Evolutionary conservation across 441 rosid species (phyloP), one percentile per base, ranked within the genome.

Genomic region (Eruca vesicaria): DNA sequence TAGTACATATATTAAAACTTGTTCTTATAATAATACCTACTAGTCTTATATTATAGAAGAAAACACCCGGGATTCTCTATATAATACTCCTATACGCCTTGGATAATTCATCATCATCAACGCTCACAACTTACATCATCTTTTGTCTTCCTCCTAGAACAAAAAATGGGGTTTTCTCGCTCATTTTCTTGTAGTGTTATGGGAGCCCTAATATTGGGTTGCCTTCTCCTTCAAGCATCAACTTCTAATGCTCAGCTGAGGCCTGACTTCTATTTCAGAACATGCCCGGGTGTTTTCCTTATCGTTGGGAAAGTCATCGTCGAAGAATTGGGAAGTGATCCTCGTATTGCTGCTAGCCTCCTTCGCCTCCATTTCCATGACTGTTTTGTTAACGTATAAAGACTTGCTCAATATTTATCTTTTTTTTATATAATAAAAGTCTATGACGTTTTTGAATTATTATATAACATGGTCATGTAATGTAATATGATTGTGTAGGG

Each of bases 281-380:
- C 85, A 0, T 88, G 96, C 69, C 92, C 90, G 0, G 10, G 41
- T 19, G 86, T 71, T 35, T 63, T 60, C 4, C 32, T 41, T 56
- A 85, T 87, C 60, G 76, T 87, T 16, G 76, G 80, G 0, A 59
- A 21, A 4, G 73, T 82, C 55, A 66, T 88, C 32, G 38, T 52
- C 45, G 36, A 78, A 8, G 82, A 84, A 53, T 68, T 81, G 57
- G 19, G 14, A n/a, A 36, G 69, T 4, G 90, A 88, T 63, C 80
- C 82, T 52, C 80, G 90, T 48, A 87, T 86, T 33, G 83, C 80
- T 4, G 93, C 93, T 63, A 86, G 88, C 56, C 78, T 91, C 71
- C 73, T 88, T 61, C 86, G 93, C 76, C 86, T 91, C 70, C 91
- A 88, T 60, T 91, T 89, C 75, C 93, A 88, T 64, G 94, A 91